A percentile compares a stretch with the other conserved stretches of the same genome.
Evolutionary conservation across 1,284 basidiomycete genomes (phyloP).

Genomic region (Rhodotorula sp.): DNA sequence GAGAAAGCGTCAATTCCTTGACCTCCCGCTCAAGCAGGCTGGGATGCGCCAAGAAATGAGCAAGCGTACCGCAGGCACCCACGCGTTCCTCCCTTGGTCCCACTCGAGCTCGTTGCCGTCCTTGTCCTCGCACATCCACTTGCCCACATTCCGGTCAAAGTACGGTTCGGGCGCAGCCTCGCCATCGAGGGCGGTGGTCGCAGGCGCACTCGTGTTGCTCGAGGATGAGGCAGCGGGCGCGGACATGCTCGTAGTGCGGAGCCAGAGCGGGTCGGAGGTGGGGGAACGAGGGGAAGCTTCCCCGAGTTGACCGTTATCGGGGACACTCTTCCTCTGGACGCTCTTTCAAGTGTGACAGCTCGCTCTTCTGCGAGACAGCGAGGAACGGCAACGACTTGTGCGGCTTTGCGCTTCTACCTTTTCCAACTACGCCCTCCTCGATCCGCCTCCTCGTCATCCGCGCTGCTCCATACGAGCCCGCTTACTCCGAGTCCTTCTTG

Average conservation of each 20-base stretch:
- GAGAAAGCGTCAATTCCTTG: neutral
- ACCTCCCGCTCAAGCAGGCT: neutral
- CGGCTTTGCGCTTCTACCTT: neutral
- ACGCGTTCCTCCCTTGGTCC: slow-evolving; percentile 68
- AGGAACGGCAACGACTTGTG: neutral
- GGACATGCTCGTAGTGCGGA: neutral
- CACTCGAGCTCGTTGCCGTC: slow-evolving; percentile 83
- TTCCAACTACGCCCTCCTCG: neutral
- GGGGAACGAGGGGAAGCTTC: neutral
- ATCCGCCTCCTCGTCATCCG: too few relatives aligned
- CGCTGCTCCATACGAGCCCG: too few relatives aligned
- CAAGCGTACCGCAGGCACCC: slow-evolving; percentile 87
- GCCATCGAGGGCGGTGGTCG: too few relatives aligned
- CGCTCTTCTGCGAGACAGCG: too few relatives aligned
- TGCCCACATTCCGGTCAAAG: slow-evolving; percentile 70
- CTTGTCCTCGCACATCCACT: slow-evolving; percentile 87
- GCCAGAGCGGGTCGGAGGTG: neutral
- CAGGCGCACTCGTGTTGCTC: neutral
- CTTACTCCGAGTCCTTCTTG: slow-evolving; percentile 8
- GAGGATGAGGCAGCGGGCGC: neutral
- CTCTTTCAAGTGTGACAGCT: too few relatives aligned
- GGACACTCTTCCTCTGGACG: too few relatives aligned
- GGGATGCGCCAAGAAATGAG: slow-evolving; percentile 57
- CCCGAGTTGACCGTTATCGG: too few relatives aligned
- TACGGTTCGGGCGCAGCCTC: slow-evolving; percentile 49